A percentile compares a stretch with the other conserved stretches of the same genome.
Evolutionary conservation across 495 filamentous ascomycete genomes (phyloP).

Genomic region (Thermochaetoides thermophila): DNA sequence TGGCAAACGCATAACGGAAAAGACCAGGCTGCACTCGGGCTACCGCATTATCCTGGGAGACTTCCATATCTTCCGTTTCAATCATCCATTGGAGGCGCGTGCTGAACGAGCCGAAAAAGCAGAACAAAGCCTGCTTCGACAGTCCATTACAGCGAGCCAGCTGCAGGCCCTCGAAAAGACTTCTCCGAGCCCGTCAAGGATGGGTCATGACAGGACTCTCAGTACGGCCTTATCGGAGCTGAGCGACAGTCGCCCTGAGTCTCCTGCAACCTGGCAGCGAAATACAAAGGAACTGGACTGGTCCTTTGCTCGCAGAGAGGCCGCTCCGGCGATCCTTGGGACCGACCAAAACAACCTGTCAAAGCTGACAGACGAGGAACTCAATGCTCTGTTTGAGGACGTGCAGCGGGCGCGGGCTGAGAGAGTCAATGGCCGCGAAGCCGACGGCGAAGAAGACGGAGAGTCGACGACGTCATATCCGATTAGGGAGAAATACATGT

Average conservation of each 20-base stretch:
- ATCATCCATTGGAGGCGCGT: conserved; percentile 89
- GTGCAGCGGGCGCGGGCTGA: conserved; percentile 77
- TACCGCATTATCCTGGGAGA: conserved; percentile 93
- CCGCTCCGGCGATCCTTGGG: conserved; percentile 79
- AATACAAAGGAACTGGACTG: conserved; percentile 81
- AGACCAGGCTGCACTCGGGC: conserved; percentile 74
- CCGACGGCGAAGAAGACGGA: conserved; percentile 74
- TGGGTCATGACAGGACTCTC: conserved; percentile 57
- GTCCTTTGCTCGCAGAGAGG: conserved; percentile 88
- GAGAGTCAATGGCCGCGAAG: conserved; percentile 58
- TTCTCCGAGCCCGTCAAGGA: conserved; percentile 48
- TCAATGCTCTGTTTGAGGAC: conserved; percentile 90
- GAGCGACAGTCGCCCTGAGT: conserved; percentile 62
- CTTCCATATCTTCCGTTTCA: conserved; percentile 98
- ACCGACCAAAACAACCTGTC: conserved; percentile 78
- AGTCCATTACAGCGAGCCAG: conserved; percentile 74
- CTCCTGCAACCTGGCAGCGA: conserved; percentile 51
- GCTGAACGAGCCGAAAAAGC: conserved; percentile 68
- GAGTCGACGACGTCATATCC: conserved; percentile 84
- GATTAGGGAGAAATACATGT: conserved; percentile 89
- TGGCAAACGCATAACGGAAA: conserved; percentile 68
- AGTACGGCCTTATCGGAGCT: conserved; percentile 55
- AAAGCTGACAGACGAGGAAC: conserved; percentile 82
- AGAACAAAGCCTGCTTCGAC: conserved; percentile 60
- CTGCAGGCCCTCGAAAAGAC: conserved; percentile 38